phyloP scores from a whole-genome alignment of 805 yeast genomes.

The Tetrapisispora iriomotensis region DNA sequence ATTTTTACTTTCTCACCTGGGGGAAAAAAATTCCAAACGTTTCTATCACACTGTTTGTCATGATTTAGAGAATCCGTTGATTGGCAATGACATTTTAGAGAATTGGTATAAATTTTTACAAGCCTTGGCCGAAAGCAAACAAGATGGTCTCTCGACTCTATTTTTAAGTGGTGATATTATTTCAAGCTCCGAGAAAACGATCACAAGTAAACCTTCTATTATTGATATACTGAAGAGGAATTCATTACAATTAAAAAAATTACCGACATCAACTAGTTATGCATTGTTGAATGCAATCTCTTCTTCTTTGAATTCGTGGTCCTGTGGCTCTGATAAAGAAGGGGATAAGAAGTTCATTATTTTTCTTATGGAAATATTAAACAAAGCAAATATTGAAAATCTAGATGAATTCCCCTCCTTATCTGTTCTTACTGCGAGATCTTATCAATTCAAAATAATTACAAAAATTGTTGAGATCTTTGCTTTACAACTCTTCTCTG shows the following conservation, averaged over 20 bases:
- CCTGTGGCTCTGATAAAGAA: slow-evolving; percentile 44
- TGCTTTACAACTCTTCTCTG: slow-evolving; percentile 57
- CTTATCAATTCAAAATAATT: slow-evolving; percentile 47
- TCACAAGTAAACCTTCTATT: slow-evolving; percentile 32
- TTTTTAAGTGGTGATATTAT: slow-evolving; percentile 48
- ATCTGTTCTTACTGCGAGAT: slow-evolving; percentile 29
- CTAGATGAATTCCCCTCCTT: slow-evolving; percentile 3
- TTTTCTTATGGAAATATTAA: slow-evolving; percentile 30
- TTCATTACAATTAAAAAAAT: slow-evolving; percentile 40
- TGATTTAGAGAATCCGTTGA: slow-evolving; percentile 51
- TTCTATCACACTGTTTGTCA: slow-evolving; percentile 50
- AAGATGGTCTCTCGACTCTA: slow-evolving; percentile 66
- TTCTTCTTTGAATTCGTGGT: slow-evolving; percentile 70
- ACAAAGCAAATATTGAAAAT: slow-evolving; percentile 22
- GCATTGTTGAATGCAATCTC: slow-evolving; percentile 66
- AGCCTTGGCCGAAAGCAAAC: slow-evolving; percentile 58
- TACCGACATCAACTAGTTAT: slow-evolving; percentile 55
- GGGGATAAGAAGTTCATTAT: slow-evolving; percentile 34
- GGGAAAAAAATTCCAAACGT: slow-evolving; percentile 49
- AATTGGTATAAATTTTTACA: slow-evolving; percentile 55
- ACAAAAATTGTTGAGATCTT: slow-evolving; percentile 68
- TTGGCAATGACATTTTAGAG: slow-evolving; percentile 43
- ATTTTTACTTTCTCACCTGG: slow-evolving; percentile 73
- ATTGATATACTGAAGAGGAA: slow-evolving; percentile 47
- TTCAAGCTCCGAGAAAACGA: slow-evolving; percentile 21